Percentiles rank a stretch among this genome's conserved stretches.
Evolutionary conservation across 108 stramenopile genomes (phyloP).

Genomic region (Schizochytrium sp.): DNA sequence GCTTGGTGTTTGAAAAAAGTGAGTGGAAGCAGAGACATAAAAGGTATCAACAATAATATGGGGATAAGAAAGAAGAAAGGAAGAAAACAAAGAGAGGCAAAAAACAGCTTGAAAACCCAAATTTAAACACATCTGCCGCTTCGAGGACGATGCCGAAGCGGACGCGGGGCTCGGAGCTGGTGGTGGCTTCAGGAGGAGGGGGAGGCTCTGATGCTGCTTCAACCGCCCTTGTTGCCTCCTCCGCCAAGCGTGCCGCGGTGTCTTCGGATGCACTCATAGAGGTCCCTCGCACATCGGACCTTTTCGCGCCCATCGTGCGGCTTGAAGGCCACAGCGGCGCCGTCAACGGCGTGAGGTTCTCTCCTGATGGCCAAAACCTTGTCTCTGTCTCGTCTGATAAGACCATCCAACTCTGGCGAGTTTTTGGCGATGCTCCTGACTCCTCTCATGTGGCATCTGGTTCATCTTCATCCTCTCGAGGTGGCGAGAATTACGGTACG

Average conservation of each 20-base stretch:
- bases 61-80: too few species aligned
- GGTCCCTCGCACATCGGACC: constrained; percentile 12
- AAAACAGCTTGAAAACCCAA: neutral
- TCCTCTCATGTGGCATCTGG: neutral
- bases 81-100: neutral
- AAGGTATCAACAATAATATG: too few species aligned
- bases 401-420: constrained; percentile 22
- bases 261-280: neutral
- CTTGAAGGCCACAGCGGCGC: constrained; percentile 32
- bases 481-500: neutral
- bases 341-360: constrained; percentile 16
- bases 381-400: neutral
- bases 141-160: neutral
- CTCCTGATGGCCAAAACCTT: constrained; percentile 9
- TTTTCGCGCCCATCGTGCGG: constrained; percentile 20
- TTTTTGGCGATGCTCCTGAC: neutral
- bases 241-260: neutral
- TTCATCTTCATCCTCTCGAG: too few species aligned
- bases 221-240: neutral
- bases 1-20: too few species aligned
- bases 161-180: neutral
- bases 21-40: too few species aligned
- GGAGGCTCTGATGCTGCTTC: neutral
- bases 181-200: neutral
- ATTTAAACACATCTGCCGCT: too few species aligned